phyloP scores from a whole-genome alignment of 805 yeast species.

The Nakazawaea laoshanensis region DNA sequence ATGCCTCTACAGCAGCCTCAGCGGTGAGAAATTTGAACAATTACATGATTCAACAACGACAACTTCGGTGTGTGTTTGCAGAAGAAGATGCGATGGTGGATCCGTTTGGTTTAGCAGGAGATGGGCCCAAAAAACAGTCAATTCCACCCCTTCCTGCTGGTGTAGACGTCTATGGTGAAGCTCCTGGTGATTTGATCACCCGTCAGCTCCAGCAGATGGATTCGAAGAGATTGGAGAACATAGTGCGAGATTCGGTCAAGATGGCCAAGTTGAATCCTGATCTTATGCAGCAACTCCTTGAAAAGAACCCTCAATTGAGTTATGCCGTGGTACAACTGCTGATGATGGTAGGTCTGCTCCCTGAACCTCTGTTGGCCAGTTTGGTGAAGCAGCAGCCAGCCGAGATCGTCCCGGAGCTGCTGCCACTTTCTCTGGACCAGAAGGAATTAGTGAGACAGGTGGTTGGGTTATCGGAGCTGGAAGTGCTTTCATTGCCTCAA shows the following conservation, averaged over 20 bases:
- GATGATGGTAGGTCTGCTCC: conserved; percentile 27
- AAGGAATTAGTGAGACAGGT: conserved; percentile 42
- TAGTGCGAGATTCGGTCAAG: conserved; percentile 49
- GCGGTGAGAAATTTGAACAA: conserved; percentile 87
- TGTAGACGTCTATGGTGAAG: conserved; percentile 23
- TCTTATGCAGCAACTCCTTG: conserved; percentile 50
- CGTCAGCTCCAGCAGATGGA: conserved; percentile 37
- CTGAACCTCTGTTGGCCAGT: conserved; percentile 16
- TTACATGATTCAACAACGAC: conserved; percentile 64
- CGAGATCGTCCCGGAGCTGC: conserved; percentile 17
- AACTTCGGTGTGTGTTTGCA: conserved; percentile 67
- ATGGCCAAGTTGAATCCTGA: conserved; percentile 51
- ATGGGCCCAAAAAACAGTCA: conserved; percentile 14
- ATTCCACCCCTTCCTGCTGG: conserved; percentile 53
- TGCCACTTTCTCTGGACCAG: conserved; percentile 25
- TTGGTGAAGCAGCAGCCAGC: conserved; percentile 12
- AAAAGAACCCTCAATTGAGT: conserved; percentile 71
- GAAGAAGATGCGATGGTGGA: conserved; percentile 32
- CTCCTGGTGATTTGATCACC: conserved; percentile 35
- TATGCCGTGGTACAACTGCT: conserved; percentile 77
- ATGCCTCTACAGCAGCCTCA: conserved; percentile 78
- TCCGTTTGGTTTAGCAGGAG: conserved; percentile 10
- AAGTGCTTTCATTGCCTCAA: conserved; percentile 38
- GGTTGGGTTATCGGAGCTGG: conserved; percentile 41
- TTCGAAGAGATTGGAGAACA: conserved; percentile 32